These are phyloP conservation scores for Decorospora gaudefroyi DNA, from an alignment of 2,329 filamentous ascomycete genomes.

Conservation along the genomic window DNA sequence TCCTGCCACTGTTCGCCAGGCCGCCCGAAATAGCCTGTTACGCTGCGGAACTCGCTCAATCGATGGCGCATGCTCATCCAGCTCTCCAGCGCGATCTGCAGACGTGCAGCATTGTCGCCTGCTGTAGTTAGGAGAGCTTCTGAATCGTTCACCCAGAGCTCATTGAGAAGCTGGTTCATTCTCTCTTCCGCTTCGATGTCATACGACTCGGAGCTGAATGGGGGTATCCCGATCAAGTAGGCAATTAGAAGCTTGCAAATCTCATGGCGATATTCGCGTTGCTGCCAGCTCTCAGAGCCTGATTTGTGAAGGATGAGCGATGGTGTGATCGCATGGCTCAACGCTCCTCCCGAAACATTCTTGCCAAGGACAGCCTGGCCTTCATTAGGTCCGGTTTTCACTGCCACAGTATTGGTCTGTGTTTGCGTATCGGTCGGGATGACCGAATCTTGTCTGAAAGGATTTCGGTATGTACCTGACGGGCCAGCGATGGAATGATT, in stretches of 20 bases:
- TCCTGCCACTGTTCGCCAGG: conserved; percentile 16
- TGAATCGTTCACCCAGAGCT: conserved; percentile 11
- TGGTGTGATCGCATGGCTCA: neutral
- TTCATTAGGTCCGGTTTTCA: neutral
- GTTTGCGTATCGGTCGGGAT: conserved; percentile 10
- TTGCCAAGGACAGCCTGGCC: neutral
- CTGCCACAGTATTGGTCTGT: neutral
- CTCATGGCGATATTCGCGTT: conserved; percentile 9
- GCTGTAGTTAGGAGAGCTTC: neutral
- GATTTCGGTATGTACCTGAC: conserved; percentile 16
- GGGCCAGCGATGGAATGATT: conserved; percentile 10
- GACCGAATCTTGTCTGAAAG: conserved; percentile 14
- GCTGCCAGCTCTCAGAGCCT: neutral
- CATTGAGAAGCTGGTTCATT: conserved; percentile 13
- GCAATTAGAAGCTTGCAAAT: conserved; percentile 14
- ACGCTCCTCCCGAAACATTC: neutral
- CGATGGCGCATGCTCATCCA: conserved; percentile 21
- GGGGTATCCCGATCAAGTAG: conserved; percentile 10
- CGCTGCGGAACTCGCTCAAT: conserved; percentile 7
- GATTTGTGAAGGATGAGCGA: neutral
- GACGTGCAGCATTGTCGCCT: neutral
- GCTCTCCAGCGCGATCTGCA: neutral
- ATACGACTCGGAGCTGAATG: conserved; percentile 6
- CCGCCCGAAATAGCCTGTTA: conserved; percentile 8
- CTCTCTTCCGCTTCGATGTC: conserved; percentile 11